Conservation (phyloP, 2,329 filamentous ascomycete species). For the Talaromyces amestolkiae region DNA sequence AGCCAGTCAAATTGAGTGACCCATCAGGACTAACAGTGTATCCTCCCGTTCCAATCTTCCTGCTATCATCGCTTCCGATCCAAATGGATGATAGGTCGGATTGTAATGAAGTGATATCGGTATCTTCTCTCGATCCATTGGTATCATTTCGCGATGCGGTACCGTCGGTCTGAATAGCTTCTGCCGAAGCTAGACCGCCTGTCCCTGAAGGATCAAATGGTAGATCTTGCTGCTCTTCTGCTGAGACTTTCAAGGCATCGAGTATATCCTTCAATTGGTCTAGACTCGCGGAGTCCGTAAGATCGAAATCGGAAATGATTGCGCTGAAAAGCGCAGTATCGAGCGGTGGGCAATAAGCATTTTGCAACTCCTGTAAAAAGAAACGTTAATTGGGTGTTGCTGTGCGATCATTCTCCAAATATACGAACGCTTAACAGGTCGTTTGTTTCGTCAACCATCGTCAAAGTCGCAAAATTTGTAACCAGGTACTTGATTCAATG, state of each 20-base stretch:
- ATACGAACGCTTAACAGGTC: conserved; percentile 14
- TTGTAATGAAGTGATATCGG: conserved; percentile 51
- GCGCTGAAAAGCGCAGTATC: conserved; percentile 76
- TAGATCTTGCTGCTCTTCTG: conserved; percentile 64
- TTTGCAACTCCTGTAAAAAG: conserved; percentile 49
- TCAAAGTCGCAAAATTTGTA: conserved; percentile 24
- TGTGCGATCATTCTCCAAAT: background rate
- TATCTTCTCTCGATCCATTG: conserved; percentile 43
- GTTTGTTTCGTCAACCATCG: conserved; percentile 25
- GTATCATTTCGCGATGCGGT: conserved; percentile 33
- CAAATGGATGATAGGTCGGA: conserved; percentile 44
- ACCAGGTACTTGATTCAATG: conserved; percentile 15
- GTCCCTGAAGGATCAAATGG: conserved; percentile 77
- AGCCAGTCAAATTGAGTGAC: conserved; percentile 29
- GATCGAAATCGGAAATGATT: conserved; percentile 71
- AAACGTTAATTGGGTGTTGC: background rate
- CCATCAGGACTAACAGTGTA: conserved; percentile 33
- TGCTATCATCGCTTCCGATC: conserved; percentile 27
- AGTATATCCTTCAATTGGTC: conserved; percentile 59
- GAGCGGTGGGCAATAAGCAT: conserved; percentile 69
- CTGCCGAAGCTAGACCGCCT: conserved; percentile 44
- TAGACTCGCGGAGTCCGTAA: conserved; percentile 54
- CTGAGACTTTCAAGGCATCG: conserved; percentile 63
- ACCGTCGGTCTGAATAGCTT: conserved; percentile 27
- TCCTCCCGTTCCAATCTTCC: conserved; percentile 5